Evolutionary conservation across 441 rosid genomes (phyloP), one percentile per base, ranked within the genome.

Genomic region (Rhodomyrtus psidioides): DNA sequence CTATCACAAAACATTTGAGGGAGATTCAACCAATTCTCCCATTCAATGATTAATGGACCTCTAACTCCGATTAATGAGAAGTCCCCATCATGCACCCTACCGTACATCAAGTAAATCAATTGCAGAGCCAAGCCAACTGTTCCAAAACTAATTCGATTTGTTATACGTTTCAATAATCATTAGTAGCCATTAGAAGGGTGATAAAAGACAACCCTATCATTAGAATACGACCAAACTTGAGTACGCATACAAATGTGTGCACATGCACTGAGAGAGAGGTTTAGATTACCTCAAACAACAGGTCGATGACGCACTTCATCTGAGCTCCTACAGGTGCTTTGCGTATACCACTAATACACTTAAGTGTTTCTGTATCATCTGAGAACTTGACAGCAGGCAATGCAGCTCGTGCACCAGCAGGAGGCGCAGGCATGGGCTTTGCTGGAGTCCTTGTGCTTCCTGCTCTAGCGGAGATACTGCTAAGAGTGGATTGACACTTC

Each of bases 321-420:
- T 95, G 99, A 87, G 97, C 94, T 10, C 99, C 99, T 26, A 92
- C 96, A 65, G 96, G 97, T 27, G 90, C 89, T 90, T 95, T 97
- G 26, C 98, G 91, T 1, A 97, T 94, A 65, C 90, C 92, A 86
- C 93, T 90, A 55, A 96, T 96, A 17, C 86, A 89, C 84, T 95
- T 96, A 87, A 95, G 96, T 44, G 95, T 93, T 88, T 95, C 94
- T 0, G 99, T 95, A 74, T 97, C 95, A 86, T 92, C 93, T 1
- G 99, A 97, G 87, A 96, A 97, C 88, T 93, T 95, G 85, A 92
- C 91, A 13, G 93, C 85, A 46, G 95, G 94, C 83, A 88, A 86
- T 54, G 94, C 88, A 88, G 90, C 86, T 83, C 86, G 91, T 59
- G 87, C 90, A 88, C 19, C 88, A 70, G 91, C 87, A 6, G 90